These are phyloP conservation scores for Bryoglossum gracile DNA, from an alignment of 495 filamentous ascomycete genomes.

Conservation along the genomic window DNA sequence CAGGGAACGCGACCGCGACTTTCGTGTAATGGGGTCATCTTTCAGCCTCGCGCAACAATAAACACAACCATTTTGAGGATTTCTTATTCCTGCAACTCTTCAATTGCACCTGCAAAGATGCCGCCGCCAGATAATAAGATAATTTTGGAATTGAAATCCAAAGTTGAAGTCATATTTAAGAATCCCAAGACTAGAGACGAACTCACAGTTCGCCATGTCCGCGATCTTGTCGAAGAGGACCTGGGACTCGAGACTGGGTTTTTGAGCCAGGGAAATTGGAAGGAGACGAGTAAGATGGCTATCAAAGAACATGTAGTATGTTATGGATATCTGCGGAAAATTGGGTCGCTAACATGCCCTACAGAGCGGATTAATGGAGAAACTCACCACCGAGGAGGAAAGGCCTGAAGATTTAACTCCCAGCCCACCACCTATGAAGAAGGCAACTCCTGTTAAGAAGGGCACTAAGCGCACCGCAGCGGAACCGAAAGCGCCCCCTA, in stretches of 20 bases:
- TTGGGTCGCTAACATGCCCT: slow-evolving; percentile 14
- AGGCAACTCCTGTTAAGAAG: slow-evolving; percentile 15
- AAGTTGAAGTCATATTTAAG: no score
- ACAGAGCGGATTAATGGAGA: slow-evolving; percentile 17
- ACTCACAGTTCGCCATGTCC: slow-evolving; percentile 72
- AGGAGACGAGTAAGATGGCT: slow-evolving; percentile 65
- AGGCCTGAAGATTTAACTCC: slow-evolving; percentile 12
- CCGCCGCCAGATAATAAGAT: no score
- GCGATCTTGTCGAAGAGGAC: slow-evolving; percentile 57
- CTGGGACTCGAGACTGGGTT: slow-evolving; percentile 61
- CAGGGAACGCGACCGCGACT: no score
- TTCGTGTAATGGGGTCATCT: no score
- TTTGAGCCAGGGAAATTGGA: slow-evolving; percentile 67
- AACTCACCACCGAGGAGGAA: slow-evolving; percentile 11
- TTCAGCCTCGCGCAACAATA: no score
- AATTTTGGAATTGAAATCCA: no score
- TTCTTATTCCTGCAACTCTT: no score
- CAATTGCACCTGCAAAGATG: no score
- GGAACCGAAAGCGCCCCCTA: slow-evolving; percentile 11
- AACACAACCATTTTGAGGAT: no score
- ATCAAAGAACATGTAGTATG: slow-evolving; percentile 67
- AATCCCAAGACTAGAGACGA: slow-evolving; percentile 43
- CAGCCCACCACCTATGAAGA: slow-evolving; percentile 13
- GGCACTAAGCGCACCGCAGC: slow-evolving; percentile 10
- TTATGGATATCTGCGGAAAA: neutral